Evolutionary conservation across 1,284 basidiomycete species (phyloP).

Genomic region (Microbotryum violaceum): DNA sequence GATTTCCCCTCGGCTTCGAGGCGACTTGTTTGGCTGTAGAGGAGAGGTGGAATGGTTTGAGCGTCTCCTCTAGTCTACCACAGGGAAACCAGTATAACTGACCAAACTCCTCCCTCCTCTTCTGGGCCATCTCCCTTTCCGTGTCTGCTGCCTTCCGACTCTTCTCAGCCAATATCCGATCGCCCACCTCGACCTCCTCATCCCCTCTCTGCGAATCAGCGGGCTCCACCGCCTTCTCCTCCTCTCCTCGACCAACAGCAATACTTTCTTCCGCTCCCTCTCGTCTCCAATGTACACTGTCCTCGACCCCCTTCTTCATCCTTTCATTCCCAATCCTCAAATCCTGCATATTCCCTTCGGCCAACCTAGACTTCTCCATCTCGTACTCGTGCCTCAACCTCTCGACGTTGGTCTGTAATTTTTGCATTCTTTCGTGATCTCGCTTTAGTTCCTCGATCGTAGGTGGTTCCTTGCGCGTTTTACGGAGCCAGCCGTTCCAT

Average conservation of each 20-base stretch:
- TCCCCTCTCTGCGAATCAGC: slow-evolving; percentile 1
- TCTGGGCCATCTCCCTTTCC: slow-evolving; percentile 11
- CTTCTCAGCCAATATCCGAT: too few species aligned
- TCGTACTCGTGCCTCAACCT: slow-evolving; percentile 13
- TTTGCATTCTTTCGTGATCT: slow-evolving; percentile 12
- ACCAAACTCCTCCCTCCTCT: slow-evolving; percentile 20
- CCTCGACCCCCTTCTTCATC: not conserved
- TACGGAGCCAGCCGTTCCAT: slow-evolving; percentile 27
- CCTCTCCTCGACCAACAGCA: not conserved
- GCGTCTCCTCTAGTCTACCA: not conserved
- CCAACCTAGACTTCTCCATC: slow-evolving; percentile 18
- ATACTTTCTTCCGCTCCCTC: not conserved
- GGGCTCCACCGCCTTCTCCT: not conserved
- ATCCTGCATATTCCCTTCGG: not conserved
- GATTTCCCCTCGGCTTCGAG: slow-evolving; percentile 8
- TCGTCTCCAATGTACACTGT: too few species aligned
- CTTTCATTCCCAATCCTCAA: not conserved
- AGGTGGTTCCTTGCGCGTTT: slow-evolving; percentile 18
- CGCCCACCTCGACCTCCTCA: too few species aligned
- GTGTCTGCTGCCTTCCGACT: not conserved
- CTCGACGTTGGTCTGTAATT: slow-evolving; percentile 15
- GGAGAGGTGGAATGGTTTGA: not conserved
- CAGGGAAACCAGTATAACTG: not conserved
- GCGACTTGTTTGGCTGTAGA: slow-evolving; percentile 6
- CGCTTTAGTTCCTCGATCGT: slow-evolving; percentile 12